Evolutionary conservation across 1,284 basidiomycete genomes (phyloP), one percentile per base, ranked within the genome.

Genomic region (Ustilago loliicola): DNA sequence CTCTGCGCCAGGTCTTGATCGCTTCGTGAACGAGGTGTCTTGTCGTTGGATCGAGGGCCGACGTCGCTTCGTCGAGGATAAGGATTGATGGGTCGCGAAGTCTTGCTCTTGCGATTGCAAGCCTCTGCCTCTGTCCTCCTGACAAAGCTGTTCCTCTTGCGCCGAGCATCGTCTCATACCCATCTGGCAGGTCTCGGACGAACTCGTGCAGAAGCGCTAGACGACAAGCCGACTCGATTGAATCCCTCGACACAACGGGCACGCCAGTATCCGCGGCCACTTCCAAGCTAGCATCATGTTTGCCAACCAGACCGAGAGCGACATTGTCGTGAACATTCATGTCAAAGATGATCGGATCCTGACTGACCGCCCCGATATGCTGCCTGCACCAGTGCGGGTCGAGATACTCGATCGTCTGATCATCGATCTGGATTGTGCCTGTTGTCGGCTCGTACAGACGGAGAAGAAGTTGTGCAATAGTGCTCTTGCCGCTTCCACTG

Each of bases 21-120:
- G 94, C 94, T 75, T 94, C 92, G 77, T 94, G 94, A 10, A 98
- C 94, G 47, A 95, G 90, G 40, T 94, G 89, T 25, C 95, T 92
- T 2, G 94, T 93, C 0, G 93, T 93, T 23, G 92, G 91, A 87
- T 99, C 97, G 66, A 99, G 90, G 6, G 96, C 96, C 1, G 95
- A 97, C 7, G 96, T 98, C 1, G 94, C 93, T 88, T 99, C 97
- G 84, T 99, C 97, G 36, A 99, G 91, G 83, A 99, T 93, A 72
- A 99, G 89, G 19, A 99, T 92, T 0, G 92, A 91, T 0, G 96
- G 95, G 86, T 99, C 91, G 59, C 95, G 89, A 64, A 99, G 88
- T 68, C 91, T 90, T 2, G 95, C 96, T 60, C 96, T 89, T 1
- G 97, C 96, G 75, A 99, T 92, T 1, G 95, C 94, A 19, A 99